Evolutionary conservation across 257 asterid genomes (phyloP).

Genomic region (Nicotiana sylvestris): DNA sequence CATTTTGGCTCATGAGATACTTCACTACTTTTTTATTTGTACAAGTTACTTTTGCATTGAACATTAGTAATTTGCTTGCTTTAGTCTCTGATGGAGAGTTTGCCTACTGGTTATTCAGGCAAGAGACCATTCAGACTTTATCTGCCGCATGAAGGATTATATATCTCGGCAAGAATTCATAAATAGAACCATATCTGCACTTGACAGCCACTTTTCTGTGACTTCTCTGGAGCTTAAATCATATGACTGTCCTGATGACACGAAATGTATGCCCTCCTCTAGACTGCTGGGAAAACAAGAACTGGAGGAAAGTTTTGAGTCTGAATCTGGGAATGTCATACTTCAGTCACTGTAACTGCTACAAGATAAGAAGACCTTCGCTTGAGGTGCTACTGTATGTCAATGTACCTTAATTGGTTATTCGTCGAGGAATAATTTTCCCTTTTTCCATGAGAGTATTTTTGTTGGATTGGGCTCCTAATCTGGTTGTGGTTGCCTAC

Average conservation of each 20-base stretch:
- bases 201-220: slow-evolving; percentile 41
- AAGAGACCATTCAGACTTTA: slow-evolving; percentile 68
- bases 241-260: slow-evolving; percentile 16
- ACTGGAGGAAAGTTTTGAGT: slow-evolving; percentile 28
- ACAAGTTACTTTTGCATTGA: neutral
- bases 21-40: neutral
- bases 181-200: slow-evolving; percentile 43
- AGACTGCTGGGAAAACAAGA: slow-evolving; percentile 46
- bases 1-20: neutral
- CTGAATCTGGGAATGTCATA: slow-evolving; percentile 12
- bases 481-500: neutral
- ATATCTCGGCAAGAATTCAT: slow-evolving; percentile 51
- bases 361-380: neutral
- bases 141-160: slow-evolving; percentile 82
- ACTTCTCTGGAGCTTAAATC: slow-evolving; percentile 31
- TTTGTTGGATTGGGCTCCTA: neutral
- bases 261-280: slow-evolving; percentile 50
- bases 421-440: neutral
- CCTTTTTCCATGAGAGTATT: neutral
- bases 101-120: slow-evolving; percentile 33
- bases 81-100: neutral
- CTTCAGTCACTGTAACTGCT: slow-evolving; percentile 14
- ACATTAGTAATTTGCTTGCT: neutral
- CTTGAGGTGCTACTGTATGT: neutral
- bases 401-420: neutral